A percentile compares a stretch with the other conserved stretches of the same genome.
These are phyloP conservation scores for Didymella pinodella DNA, from an alignment of 2,329 filamentous ascomycete species.

Conservation along the genomic window DNA sequence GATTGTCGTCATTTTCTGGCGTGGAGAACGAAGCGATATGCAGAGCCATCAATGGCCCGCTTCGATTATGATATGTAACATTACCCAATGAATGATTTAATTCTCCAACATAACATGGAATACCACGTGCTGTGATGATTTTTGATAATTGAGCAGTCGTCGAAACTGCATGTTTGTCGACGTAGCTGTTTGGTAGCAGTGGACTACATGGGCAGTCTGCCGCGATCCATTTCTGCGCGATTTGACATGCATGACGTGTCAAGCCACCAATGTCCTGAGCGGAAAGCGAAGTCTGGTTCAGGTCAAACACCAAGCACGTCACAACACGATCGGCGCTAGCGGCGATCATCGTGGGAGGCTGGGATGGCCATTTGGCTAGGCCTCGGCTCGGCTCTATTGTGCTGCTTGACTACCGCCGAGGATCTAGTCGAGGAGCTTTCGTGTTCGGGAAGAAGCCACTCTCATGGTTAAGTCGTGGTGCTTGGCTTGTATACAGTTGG, in stretches of 20 bases:
- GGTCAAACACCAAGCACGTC: slow-evolving; percentile 18
- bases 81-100: slow-evolving; percentile 32
- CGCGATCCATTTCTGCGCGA: not conserved
- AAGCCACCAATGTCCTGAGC: not conserved
- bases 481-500: too few species aligned
- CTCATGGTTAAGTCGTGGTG: too few species aligned
- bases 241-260: slow-evolving; percentile 4
- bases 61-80: slow-evolving; percentile 43
- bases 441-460: not conserved
- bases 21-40: slow-evolving; percentile 36
- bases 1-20: slow-evolving; percentile 34
- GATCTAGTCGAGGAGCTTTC: not conserved
- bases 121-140: not conserved
- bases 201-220: too few species aligned
- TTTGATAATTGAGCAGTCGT: too few species aligned
- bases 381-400: not conserved
- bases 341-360: slow-evolving; percentile 10
- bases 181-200: too few species aligned
- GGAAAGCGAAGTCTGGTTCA: slow-evolving; percentile 10
- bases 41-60: slow-evolving; percentile 28
- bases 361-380: not conserved
- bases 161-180: too few species aligned
- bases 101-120: slow-evolving; percentile 3
- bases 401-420: not conserved
- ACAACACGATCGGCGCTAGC: slow-evolving; percentile 18